Evolutionary conservation across 352 stramenopile species (phyloP).

Genomic region (Phytophthora quininea): DNA sequence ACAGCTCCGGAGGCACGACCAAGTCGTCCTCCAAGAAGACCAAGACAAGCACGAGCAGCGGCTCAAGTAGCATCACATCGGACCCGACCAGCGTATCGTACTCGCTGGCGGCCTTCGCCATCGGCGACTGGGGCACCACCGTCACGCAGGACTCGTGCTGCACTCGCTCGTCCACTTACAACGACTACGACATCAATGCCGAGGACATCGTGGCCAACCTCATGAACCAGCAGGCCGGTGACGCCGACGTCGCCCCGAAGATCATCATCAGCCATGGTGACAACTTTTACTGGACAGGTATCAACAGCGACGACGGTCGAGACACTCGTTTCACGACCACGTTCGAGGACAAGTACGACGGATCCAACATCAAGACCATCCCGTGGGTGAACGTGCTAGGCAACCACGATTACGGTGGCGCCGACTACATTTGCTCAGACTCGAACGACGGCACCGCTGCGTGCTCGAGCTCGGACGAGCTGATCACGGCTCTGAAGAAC

Average conservation of each 20-base stretch:
- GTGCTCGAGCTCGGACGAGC: slow-evolving; percentile 35
- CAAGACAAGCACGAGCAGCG: slow-evolving; percentile 25
- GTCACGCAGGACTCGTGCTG: slow-evolving; percentile 72
- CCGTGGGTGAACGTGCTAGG: slow-evolving; percentile 71
- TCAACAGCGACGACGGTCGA: slow-evolving; percentile 49
- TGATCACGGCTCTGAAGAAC: slow-evolving; percentile 39
- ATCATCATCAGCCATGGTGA: slow-evolving; percentile 70
- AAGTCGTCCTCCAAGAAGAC: slow-evolving; percentile 33
- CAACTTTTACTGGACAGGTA: slow-evolving; percentile 78
- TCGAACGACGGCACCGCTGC: slow-evolving; percentile 34
- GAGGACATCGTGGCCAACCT: slow-evolving; percentile 68
- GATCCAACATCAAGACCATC: slow-evolving; percentile 47
- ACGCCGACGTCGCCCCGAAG: slow-evolving; percentile 52
- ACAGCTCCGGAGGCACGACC: slow-evolving; percentile 23
- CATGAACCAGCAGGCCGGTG: slow-evolving; percentile 62
- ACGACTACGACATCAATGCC: slow-evolving; percentile 66
- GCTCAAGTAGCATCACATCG: slow-evolving; percentile 37
- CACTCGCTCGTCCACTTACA: slow-evolving; percentile 56
- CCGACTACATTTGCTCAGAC: slow-evolving; percentile 61
- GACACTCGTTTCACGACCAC: slow-evolving; percentile 60
- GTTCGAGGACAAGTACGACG: slow-evolving; percentile 66
- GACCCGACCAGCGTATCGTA: slow-evolving; percentile 44
- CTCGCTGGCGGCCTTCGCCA: slow-evolving; percentile 65
- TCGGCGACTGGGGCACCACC: slow-evolving; percentile 80
- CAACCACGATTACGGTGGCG: slow-evolving; percentile 77